These are phyloP conservation scores for Suillus sp. DNA, from an alignment of 768 basidiomycete species.

Conservation along the genomic window DNA sequence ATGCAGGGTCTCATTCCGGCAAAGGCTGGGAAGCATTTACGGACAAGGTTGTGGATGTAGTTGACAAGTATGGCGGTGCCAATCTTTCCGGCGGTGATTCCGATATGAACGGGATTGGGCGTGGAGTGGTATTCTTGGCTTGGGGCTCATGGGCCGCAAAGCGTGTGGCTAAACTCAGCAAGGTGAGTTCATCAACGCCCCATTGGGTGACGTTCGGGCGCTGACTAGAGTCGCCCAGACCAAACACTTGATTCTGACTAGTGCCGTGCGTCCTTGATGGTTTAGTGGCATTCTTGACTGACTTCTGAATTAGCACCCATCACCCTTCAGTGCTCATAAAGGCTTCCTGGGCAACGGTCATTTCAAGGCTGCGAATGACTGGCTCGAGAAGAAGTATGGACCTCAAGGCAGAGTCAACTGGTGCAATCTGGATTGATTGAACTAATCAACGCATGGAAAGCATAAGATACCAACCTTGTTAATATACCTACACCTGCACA, in stretches of 20 bases:
- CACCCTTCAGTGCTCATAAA: conserved; percentile 71
- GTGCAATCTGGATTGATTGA: conserved; percentile 47
- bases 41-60: conserved; percentile 74
- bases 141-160: conserved; percentile 91
- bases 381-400: conserved; percentile 83
- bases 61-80: conserved; percentile 76
- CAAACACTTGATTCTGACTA: conserved; percentile 79
- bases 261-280: conserved; percentile 57
- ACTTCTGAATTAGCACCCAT: conserved; percentile 67
- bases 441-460: conserved; percentile 7
- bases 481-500: conserved; percentile 30
- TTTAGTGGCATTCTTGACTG: conserved; percentile 28
- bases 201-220: neutral
- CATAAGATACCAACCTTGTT: conserved; percentile 26
- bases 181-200: conserved; percentile 45
- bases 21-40: conserved; percentile 94
- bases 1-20: conserved; percentile 79
- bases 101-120: conserved; percentile 53
- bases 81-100: conserved; percentile 49
- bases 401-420: conserved; percentile 70
- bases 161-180: conserved; percentile 74
- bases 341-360: conserved; percentile 91
- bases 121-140: conserved; percentile 84
- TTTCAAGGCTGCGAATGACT: conserved; percentile 84
- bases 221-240: conserved; percentile 40